Conservation (phyloP, 768 basidiomycete genomes). For the Pisolithus sp. region DNA sequence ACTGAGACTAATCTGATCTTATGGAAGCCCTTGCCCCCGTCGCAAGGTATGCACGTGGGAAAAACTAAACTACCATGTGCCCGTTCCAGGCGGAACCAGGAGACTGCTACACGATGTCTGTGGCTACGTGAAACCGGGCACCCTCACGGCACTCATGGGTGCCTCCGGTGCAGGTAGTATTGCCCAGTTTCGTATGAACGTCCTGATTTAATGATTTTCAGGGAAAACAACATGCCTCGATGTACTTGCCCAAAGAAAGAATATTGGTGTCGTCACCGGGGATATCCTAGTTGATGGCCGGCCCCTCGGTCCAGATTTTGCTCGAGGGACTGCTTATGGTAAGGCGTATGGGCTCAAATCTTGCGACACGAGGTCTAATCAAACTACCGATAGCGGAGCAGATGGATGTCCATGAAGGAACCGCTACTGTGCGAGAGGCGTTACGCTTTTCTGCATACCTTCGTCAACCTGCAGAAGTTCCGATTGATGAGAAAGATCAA, state of each 20-base stretch:
- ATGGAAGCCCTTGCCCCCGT: not conserved
- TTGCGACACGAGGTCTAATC: conserved; percentile 19
- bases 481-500: conserved; percentile 66
- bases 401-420: conserved; percentile 80
- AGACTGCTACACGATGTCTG: conserved; percentile 68
- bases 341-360: conserved; percentile 13
- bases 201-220: conserved; percentile 22
- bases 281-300: conserved; percentile 62
- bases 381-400: conserved; percentile 54
- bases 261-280: conserved; percentile 59
- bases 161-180: conserved; percentile 65
- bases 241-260: conserved; percentile 68
- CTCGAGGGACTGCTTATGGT: conserved; percentile 76
- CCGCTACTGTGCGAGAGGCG: conserved; percentile 78
- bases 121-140: conserved; percentile 82
- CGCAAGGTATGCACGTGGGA: conserved; percentile 73
- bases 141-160: conserved; percentile 86
- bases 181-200: not conserved
- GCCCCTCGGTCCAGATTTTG: conserved; percentile 50
- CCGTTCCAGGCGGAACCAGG: conserved; percentile 51
- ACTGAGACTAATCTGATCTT: not conserved
- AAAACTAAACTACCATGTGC: conserved; percentile 68
- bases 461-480: conserved; percentile 62
- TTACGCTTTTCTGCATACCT: conserved; percentile 82
- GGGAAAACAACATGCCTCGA: conserved; percentile 74